A percentile compares a stretch with the other conserved stretches of the same genome.
These are phyloP conservation scores for Cucumis hystrix DNA, from an alignment of 306 rosid species.

Conservation along the genomic window DNA sequence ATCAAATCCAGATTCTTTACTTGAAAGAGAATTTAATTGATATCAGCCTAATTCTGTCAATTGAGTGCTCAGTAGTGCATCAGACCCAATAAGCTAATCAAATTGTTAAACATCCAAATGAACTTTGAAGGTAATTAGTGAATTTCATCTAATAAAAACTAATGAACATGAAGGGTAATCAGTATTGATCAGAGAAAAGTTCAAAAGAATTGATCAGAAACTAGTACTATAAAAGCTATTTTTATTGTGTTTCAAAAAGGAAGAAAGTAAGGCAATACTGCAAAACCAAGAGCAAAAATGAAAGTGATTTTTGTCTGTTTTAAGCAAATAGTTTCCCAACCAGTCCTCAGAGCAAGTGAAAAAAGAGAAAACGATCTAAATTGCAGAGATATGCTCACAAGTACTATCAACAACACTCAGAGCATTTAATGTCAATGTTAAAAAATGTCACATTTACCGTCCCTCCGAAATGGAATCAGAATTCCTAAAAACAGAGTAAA, in stretches of 20 bases:
- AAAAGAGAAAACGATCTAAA: constrained; percentile 1
- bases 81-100: neutral
- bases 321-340: neutral
- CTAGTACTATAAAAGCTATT: neutral
- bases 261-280: neutral
- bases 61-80: neutral
- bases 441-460: constrained; percentile 17
- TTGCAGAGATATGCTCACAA: constrained; percentile 8
- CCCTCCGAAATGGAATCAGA: neutral
- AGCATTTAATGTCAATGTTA: constrained; percentile 11
- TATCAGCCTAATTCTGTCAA: neutral
- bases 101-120: neutral
- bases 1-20: neutral
- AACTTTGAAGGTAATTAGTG: neutral
- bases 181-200: neutral
- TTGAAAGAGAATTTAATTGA: neutral
- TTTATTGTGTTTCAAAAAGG: neutral
- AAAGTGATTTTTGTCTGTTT: constrained; percentile 6
- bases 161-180: neutral
- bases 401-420: constrained; percentile 5
- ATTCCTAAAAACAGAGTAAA: neutral
- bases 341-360: neutral
- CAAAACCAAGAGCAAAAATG: neutral
- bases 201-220: constrained; percentile 1
- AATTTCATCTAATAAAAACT: neutral